These are phyloP conservation scores for Microascus cirrosus DNA, from an alignment of 2,329 filamentous ascomycete species.

Conservation along the genomic window DNA sequence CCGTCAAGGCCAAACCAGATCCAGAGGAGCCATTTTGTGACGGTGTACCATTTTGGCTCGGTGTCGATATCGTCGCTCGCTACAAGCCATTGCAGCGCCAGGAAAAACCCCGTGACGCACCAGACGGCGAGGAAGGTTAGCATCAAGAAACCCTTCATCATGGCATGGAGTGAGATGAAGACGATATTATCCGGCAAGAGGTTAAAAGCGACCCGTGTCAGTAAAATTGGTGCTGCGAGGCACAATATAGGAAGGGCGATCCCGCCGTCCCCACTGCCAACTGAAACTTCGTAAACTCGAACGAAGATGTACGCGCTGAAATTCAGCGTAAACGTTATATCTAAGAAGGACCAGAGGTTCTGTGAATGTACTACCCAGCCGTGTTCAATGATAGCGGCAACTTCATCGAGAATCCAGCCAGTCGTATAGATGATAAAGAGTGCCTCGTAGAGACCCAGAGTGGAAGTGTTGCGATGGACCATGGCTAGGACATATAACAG, in stretches of 20 bases:
- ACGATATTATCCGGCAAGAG: slow-evolving; percentile 75
- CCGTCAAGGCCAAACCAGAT: slow-evolving; percentile 86
- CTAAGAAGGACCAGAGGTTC: slow-evolving; percentile 80
- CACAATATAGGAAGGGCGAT: slow-evolving; percentile 68
- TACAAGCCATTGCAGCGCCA: slow-evolving; percentile 65
- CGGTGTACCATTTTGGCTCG: slow-evolving; percentile 10
- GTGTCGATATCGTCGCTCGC: background rate
- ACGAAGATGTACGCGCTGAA: slow-evolving; percentile 60
- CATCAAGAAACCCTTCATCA: slow-evolving; percentile 79
- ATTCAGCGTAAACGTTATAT: slow-evolving; percentile 63
- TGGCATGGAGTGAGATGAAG: slow-evolving; percentile 68
- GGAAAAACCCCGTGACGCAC: slow-evolving; percentile 74
- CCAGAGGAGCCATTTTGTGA: slow-evolving; percentile 83
- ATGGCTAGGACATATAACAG: slow-evolving; percentile 62
- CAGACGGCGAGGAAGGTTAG: slow-evolving; percentile 65
- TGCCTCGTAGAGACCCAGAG: slow-evolving; percentile 47
- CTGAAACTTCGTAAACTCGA: slow-evolving; percentile 52
- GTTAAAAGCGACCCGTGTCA: slow-evolving; percentile 77
- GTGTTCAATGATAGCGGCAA: slow-evolving; percentile 67
- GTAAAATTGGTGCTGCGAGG: slow-evolving; percentile 64
- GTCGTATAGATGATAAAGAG: slow-evolving; percentile 60
- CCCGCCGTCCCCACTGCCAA: slow-evolving; percentile 36
- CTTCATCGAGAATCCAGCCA: slow-evolving; percentile 70
- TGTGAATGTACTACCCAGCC: slow-evolving; percentile 69
- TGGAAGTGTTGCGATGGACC: slow-evolving; percentile 48